Percentiles rank a stretch among this genome's conserved stretches.
These are phyloP conservation scores for Porphyrellus sp. DNA, from an alignment of 1,284 basidiomycete species.

Conservation along the genomic window DNA sequence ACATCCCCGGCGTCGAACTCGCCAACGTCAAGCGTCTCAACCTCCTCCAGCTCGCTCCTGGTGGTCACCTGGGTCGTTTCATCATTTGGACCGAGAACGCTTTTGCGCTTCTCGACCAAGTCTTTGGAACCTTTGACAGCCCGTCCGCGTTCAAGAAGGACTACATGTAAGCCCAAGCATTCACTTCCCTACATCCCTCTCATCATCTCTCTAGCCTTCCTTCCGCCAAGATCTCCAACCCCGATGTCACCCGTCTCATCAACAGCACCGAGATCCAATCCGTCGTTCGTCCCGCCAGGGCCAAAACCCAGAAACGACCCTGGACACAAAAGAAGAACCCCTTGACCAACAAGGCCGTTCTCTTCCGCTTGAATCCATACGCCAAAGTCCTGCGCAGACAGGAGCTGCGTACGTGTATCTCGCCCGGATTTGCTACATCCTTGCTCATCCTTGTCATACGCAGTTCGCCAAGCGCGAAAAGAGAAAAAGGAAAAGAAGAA, in stretches of 20 bases:
- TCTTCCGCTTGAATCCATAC: constrained; percentile 99
- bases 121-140: constrained; percentile 93
- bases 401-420: constrained; percentile 69
- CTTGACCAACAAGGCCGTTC: constrained; percentile 90
- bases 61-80: constrained; percentile 98
- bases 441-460: constrained; percentile 11
- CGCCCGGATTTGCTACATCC: background rate
- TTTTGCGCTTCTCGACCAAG: constrained; percentile 88
- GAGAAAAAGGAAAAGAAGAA: constrained; percentile 64
- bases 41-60: constrained; percentile 98
- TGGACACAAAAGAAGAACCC: constrained; percentile 99
- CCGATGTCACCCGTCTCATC: constrained; percentile 97
- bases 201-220: constrained; percentile 61
- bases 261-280: constrained; percentile 97
- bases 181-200: background rate
- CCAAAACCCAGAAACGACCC: constrained; percentile 83
- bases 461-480: constrained; percentile 72
- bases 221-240: constrained; percentile 94
- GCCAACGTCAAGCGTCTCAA: constrained; percentile 95
- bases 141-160: constrained; percentile 88
- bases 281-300: constrained; percentile 84
- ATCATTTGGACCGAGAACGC: constrained; percentile 99
- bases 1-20: constrained; percentile 97
- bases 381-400: constrained; percentile 91
- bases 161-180: constrained; percentile 61